Conservation (phyloP, 2,329 filamentous ascomycete genomes). For the Arthrobotrys conoides region DNA sequence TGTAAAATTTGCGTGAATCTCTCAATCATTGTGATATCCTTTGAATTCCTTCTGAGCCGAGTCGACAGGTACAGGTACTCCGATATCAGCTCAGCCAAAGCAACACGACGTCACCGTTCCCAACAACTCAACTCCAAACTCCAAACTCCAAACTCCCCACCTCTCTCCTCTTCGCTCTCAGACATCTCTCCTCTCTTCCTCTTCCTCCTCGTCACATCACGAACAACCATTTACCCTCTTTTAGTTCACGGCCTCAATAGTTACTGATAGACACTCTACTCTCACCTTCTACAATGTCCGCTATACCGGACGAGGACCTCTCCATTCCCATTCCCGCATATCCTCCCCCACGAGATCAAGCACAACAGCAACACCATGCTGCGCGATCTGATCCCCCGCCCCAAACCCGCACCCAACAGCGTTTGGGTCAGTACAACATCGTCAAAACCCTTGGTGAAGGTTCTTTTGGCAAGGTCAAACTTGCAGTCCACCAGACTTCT, state of each 20-base stretch:
- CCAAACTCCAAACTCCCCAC: slow-evolving; percentile 26
- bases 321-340: slow-evolving; percentile 51
- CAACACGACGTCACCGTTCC: slow-evolving; percentile 57
- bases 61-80: too few species aligned
- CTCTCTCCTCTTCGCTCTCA: slow-evolving; percentile 10
- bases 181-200: neutral
- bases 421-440: slow-evolving; percentile 92
- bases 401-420: slow-evolving; percentile 73
- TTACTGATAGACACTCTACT: neutral
- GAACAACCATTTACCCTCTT: slow-evolving; percentile 1
- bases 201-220: neutral
- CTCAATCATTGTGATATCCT: neutral
- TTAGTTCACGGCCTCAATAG: neutral
- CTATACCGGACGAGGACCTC: slow-evolving; percentile 57
- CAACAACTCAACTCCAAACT: slow-evolving; percentile 22
- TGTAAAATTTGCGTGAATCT: neutral
- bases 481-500: slow-evolving; percentile 91
- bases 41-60: too few species aligned
- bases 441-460: slow-evolving; percentile 93
- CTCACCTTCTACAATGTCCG: slow-evolving; percentile 36
- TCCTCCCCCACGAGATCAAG: slow-evolving; percentile 58
- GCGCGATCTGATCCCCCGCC: slow-evolving; percentile 72
- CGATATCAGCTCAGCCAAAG: neutral
- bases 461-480: slow-evolving; percentile 98
- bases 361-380: slow-evolving; percentile 65